Percentiles rank a stretch among this genome's conserved stretches.
Conservation (phyloP, 768 basidiomycete species). For the Tulasnella sp. region DNA sequence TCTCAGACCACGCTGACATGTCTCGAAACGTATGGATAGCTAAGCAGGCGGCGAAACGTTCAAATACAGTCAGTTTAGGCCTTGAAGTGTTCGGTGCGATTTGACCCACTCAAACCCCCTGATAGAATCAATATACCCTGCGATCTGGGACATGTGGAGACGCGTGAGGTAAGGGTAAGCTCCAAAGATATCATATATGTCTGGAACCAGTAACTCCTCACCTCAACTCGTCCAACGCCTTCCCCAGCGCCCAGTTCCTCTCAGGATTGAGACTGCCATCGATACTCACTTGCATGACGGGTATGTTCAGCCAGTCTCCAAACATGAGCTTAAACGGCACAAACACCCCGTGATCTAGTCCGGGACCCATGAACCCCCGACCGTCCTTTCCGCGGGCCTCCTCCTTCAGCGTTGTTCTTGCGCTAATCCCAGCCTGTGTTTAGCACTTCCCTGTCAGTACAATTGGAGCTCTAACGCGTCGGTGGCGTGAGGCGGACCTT, state of each 20-base stretch:
- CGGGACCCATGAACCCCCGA: conserved; percentile 50
- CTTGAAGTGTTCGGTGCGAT: too few relatives aligned
- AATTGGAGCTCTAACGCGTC: too few relatives aligned
- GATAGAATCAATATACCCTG: conserved; percentile 60
- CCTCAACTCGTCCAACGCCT: conserved; percentile 50
- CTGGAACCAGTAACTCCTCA: too few relatives aligned
- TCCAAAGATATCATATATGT: background rate
- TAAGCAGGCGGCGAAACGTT: background rate
- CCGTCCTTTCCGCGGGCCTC: conserved; percentile 54
- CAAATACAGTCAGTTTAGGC: too few relatives aligned
- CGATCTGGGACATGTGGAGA: too few relatives aligned
- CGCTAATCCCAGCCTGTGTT: too few relatives aligned
- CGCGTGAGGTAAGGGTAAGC: background rate
- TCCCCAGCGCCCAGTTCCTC: conserved; percentile 54
- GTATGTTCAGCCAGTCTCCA: conserved; percentile 50
- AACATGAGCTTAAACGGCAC: conserved; percentile 74
- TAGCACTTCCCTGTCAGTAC: too few relatives aligned
- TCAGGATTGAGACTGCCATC: conserved; percentile 49
- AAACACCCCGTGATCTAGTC: conserved; percentile 72
- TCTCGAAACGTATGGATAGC: conserved; percentile 56
- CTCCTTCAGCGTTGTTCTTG: conserved; percentile 29
- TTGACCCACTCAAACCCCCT: conserved; percentile 45
- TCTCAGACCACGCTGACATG: conserved; percentile 38
- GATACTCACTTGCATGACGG: conserved; percentile 62
- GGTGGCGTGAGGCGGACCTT: conserved; percentile 30